Conservation (phyloP, 2,329 filamentous ascomycete species). For the Teratosphaeria gauchensis region DNA sequence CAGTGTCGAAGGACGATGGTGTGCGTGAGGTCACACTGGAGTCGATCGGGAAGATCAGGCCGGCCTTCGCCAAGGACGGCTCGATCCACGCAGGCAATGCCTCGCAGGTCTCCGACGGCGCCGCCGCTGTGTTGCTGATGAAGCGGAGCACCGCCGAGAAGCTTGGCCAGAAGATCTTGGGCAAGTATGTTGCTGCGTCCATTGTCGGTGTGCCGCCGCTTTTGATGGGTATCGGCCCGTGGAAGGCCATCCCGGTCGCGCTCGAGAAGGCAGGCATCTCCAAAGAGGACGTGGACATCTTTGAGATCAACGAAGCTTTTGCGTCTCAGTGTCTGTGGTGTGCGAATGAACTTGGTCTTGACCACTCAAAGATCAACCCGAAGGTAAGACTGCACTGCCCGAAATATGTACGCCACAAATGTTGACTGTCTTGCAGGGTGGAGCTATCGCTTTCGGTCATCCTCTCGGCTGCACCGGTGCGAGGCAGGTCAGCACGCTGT, state of each 20-base stretch:
- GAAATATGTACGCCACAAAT: constrained; percentile 38
- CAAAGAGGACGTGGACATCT: constrained; percentile 90
- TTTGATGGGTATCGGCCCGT: constrained; percentile 92
- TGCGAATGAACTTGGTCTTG: constrained; percentile 74
- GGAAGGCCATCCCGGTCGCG: constrained; percentile 89
- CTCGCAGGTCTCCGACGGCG: constrained; percentile 89
- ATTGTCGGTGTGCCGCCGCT: constrained; percentile 84
- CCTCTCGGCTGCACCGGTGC: constrained; percentile 91
- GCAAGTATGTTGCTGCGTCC: constrained; percentile 81
- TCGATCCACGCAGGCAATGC: constrained; percentile 95
- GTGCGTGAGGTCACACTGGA: constrained; percentile 77
- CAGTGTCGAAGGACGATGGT: constrained; percentile 78
- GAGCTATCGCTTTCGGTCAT: constrained; percentile 45
- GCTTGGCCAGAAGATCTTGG: constrained; percentile 79
- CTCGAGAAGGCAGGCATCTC: constrained; percentile 77
- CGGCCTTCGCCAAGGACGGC: constrained; percentile 85
- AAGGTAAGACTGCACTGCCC: constrained; percentile 80
- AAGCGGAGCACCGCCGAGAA: constrained; percentile 81
- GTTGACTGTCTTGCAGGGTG: constrained; percentile 2
- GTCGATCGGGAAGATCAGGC: constrained; percentile 78
- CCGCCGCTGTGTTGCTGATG: constrained; percentile 92
- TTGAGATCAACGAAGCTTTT: constrained; percentile 98
- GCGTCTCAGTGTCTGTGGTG: constrained; percentile 93
- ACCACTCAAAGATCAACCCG: constrained; percentile 83
- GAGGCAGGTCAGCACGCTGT: constrained; percentile 80